Evolutionary conservation across 2,329 filamentous ascomycete species (phyloP), one percentile per base, ranked within the genome.

Genomic region (Colletotrichum australisinense): DNA sequence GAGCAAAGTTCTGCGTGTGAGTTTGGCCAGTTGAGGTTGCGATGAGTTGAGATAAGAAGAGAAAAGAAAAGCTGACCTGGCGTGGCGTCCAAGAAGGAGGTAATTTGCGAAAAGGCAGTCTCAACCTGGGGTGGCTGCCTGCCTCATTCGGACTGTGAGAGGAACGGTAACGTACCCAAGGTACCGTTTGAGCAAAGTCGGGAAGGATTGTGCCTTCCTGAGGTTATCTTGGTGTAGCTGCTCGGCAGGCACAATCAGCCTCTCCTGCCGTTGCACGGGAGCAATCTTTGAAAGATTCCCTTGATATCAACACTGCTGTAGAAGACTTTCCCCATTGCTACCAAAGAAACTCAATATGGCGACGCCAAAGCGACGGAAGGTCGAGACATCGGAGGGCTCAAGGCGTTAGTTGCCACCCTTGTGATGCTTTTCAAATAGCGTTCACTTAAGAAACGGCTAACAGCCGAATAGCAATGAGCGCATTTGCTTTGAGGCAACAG

Each of bases 401-500:
- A 78, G 80, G 72, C 78, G 85, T 86, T 76, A 76, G 84, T 73
- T 42, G 3, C 12, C 2, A n/a, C 24, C 38, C 55, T 67, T 24
- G n/a, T 16, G 42, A 7, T 63, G 16, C 16, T 7, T 28, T 22
- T 12, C 28, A 38, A 14, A 14, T n/a, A 1, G 4, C 42, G 4
- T 19, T 55, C 14, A 12, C 49, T 28, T 4, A n/a, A 26, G 3
- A 12, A 28, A 16, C 28, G 5, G 26, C 62, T 77, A 76, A 72
- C 65, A 46, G 74, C 26, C 73, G 16, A 19, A 62, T 63, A 84
- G 81, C 78, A 22, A 80, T 85, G 80, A 87, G 85, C 77, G 86
- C 85, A 24, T 86, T 86, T 77, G 84, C 85, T 26, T 78, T 86
- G 46, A 80, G 85, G 3, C 83, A 83, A 68, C 82, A 79, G 67